Percentiles rank a stretch among this genome's conserved stretches.
Conservation (phyloP, 2,329 filamentous ascomycete species). For the Xylariaceae sp. region DNA sequence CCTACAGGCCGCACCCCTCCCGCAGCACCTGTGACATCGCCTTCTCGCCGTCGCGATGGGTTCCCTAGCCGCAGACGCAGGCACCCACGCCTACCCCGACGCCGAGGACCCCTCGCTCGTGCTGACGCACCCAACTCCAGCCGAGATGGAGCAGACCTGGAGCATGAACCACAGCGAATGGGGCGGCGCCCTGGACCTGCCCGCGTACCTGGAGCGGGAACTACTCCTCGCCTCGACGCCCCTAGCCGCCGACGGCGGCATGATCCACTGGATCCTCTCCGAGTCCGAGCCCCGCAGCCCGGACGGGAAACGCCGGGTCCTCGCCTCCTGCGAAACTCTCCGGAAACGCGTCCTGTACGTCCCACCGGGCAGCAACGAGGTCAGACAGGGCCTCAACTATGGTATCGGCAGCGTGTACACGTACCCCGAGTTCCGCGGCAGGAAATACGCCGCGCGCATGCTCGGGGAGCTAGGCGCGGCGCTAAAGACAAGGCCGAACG, state of each 20-base stretch:
- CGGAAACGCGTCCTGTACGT: slow-evolving; percentile 52
- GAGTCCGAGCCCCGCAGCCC: slow-evolving; percentile 23
- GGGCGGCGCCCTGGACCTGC: slow-evolving; percentile 52
- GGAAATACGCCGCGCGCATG: slow-evolving; percentile 75
- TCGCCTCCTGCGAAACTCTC: slow-evolving; percentile 62
- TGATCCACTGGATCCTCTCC: slow-evolving; percentile 63
- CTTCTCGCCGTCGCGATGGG: slow-evolving; percentile 30
- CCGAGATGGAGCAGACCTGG: slow-evolving; percentile 54
- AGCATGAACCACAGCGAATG: slow-evolving; percentile 53
- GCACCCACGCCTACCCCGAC: slow-evolving; percentile 31
- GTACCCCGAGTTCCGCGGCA: slow-evolving; percentile 59
- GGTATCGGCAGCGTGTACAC: slow-evolving; percentile 81
- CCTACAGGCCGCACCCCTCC: not conserved
- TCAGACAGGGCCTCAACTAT: slow-evolving; percentile 60
- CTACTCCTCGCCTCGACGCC: slow-evolving; percentile 53
- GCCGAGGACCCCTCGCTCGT: slow-evolving; percentile 38
- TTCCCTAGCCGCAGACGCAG: slow-evolving; percentile 22
- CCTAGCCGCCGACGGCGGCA: slow-evolving; percentile 54
- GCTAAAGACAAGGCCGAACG: slow-evolving; percentile 39
- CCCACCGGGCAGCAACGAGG: slow-evolving; percentile 23
- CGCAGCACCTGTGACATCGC: not conserved
- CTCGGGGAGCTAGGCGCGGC: slow-evolving; percentile 57
- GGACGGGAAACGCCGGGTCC: slow-evolving; percentile 43
- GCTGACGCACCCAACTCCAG: slow-evolving; percentile 53
- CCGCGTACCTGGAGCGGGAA: slow-evolving; percentile 59